Base-by-base conservation (phyloP, 169 alveolate species). In the Cryptosporidium bovis region DNA sequence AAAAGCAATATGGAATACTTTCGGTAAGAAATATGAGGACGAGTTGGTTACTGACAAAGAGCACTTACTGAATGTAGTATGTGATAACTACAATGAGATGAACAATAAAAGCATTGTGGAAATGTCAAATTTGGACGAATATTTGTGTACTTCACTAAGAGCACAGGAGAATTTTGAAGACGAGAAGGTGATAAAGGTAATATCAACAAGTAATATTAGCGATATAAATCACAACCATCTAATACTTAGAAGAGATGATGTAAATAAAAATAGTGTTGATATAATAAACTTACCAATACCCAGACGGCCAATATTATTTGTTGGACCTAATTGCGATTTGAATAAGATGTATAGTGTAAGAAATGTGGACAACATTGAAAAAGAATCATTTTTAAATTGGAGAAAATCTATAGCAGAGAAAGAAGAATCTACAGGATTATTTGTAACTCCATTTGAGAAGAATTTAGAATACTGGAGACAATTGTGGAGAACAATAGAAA, bases 391-490 rank as follows among this genome's bases (percentile, higher is more conserved):
- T 90, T 77, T 96, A 27, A 85, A 92, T 15, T 96, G 98, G 97
- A 90, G 98, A 87, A 92, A 93, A 66, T 92, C 92, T n/a, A 83
- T 96, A 56, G 97, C 98, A 15, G 92, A 91, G 66, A 90, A 92
- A 31, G 99, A 98, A 90, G 98, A 96, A 83, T 90, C 90, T 55
- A 95, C 96, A 83, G 95, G 96, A 29, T 90, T 94, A 51, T 90
- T 93, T 50, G 94, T 98, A 65, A 98, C 99, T 2, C 99, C 99
- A 16, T 98, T 94, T 90, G 99, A 98, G 91, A 98, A 97, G 93
- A 98, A 98, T 90, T 69, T 98, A 8, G 99, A 98, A 66, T 98
- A 97, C 36, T 98, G 99, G 99, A 93, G 97, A 91, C 98, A 98
- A 93, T 93, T 98, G 69, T 98, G 99, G 99, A 95, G 99, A 68